Evolutionary conservation across 805 yeast species (phyloP), one percentile per base, ranked within the genome.

Genomic region (Komagataella kurtzmanii): DNA sequence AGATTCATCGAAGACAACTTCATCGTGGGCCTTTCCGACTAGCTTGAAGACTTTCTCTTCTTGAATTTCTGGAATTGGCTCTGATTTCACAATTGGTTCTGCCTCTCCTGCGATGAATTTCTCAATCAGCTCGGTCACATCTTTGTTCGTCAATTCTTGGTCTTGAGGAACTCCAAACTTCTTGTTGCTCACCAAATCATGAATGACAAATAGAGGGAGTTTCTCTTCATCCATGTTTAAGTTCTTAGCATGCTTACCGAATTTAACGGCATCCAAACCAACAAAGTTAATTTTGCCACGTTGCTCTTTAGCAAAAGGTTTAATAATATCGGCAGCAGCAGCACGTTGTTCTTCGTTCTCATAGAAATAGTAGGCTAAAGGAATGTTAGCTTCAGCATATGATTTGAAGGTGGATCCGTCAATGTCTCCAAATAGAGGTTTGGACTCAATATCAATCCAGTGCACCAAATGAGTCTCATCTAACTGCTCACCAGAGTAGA

Each of bases 151-250:
- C 54, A 85, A 66, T 43, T 68, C 70, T 12, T 23, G 3, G 46
- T 70, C 69, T 73, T 90, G 97, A 58, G 78, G 69, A 59, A 82
- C 71, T 65, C 90, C 90, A 65, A 76, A 91, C 74, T 91, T 93
- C 66, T 76, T 73, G 74, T 88, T 86, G 48, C 69, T 62, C 17
- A 59, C 68, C 53, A 79, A 62, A 62, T 88, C 86, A 70, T 91
- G 97, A 58, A 91, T 84, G 49, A 81, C 96, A 65, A 93, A 83
- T 54, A 91, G 79, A 67, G 99, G 99, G 79, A 85, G 84, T 61
- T 81, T 79, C 63, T 87, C 85, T 69, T 81, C 74, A 30, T 30
- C 40, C 79, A 90, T 78, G 75, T 85, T 88, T 65, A 93, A 77
- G 69, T 81, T 79, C 62, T 79, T 83, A 53, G 96, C 96, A 64